A percentile compares a stretch with the other conserved stretches of the same genome.
phyloP scores from a whole-genome alignment of 805 yeast genomes.

The Wickerhamomyces subpelliculosus region DNA sequence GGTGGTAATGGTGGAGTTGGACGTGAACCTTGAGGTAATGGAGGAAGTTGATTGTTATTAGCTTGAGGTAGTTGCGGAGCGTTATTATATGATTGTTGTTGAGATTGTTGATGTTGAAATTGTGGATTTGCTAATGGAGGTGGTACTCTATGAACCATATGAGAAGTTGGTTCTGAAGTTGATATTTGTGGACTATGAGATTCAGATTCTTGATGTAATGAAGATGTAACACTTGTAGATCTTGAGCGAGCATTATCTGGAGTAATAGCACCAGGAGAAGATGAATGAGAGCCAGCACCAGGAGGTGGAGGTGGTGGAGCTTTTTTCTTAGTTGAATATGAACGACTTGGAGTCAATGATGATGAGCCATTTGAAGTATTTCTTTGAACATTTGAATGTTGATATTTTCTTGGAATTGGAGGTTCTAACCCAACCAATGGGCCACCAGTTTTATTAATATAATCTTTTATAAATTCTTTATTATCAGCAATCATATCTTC shows the following conservation, averaged over 20 bases:
- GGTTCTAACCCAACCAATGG: constrained; percentile 81
- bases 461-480: constrained; percentile 73
- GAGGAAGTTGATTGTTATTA: constrained; percentile 18
- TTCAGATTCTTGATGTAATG: constrained; percentile 11
- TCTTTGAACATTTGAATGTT: constrained; percentile 25
- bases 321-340: constrained; percentile 27
- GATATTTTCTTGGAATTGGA: constrained; percentile 65
- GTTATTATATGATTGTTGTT: constrained; percentile 20
- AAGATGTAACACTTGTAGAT: constrained; percentile 4
- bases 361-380: constrained; percentile 36
- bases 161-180: constrained; percentile 8
- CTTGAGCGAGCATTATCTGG: constrained; percentile 11
- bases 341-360: constrained; percentile 13
- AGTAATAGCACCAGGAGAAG: constrained; percentile 17
- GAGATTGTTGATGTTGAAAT: constrained; percentile 21
- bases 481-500: constrained; percentile 89
- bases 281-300: constrained; percentile 13
- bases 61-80: constrained; percentile 13
- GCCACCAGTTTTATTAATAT: constrained; percentile 67
- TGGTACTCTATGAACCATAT: constrained; percentile 14
- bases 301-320: constrained; percentile 41
- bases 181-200: constrained; percentile 13
- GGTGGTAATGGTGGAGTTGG: constrained; percentile 7
- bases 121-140: constrained; percentile 15
- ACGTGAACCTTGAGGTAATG: constrained; percentile 7